These are phyloP conservation scores for Metrosideros polymorpha DNA, from an alignment of 441 rosid genomes.

Conservation along the genomic window DNA sequence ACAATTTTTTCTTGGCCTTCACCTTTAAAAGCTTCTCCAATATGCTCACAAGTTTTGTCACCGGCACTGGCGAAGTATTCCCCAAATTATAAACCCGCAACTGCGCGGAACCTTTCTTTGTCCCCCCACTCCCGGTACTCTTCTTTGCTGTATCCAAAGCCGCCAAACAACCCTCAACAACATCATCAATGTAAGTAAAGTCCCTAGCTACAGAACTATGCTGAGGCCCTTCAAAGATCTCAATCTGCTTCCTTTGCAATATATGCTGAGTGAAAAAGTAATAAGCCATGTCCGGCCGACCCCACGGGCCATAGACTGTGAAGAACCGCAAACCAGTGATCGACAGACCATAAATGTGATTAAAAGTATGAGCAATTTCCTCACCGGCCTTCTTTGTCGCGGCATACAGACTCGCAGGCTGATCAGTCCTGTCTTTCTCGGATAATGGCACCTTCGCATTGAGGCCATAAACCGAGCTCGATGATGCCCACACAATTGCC, in stretches of 20 bases:
- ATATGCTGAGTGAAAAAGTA: slow-evolving; percentile 68
- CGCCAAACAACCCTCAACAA: slow-evolving; percentile 64
- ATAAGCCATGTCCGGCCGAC: slow-evolving; percentile 82
- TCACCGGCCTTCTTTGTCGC: slow-evolving; percentile 83
- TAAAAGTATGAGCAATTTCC: slow-evolving; percentile 61
- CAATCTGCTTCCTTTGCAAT: slow-evolving; percentile 47
- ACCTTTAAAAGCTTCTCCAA: slow-evolving; percentile 59
- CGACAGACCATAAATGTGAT: slow-evolving; percentile 69
- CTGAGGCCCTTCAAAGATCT: slow-evolving; percentile 43
- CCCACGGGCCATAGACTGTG: slow-evolving; percentile 87
- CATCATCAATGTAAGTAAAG: slow-evolving; percentile 73
- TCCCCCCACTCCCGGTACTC: slow-evolving; percentile 78
- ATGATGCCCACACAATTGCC: slow-evolving; percentile 62
- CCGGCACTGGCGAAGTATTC: slow-evolving; percentile 64
- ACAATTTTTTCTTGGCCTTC: slow-evolving; percentile 54
- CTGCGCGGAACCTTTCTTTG: slow-evolving; percentile 51
- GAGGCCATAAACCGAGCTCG: slow-evolving; percentile 70
- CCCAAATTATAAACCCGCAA: slow-evolving; percentile 70
- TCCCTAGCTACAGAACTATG: slow-evolving; percentile 67
- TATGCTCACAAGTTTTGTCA: slow-evolving; percentile 49
- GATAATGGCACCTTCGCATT: slow-evolving; percentile 69
- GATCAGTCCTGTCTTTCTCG: slow-evolving; percentile 64
- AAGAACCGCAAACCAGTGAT: slow-evolving; percentile 75
- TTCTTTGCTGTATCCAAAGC: slow-evolving; percentile 73
- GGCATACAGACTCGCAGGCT: slow-evolving; percentile 71